Percentiles rank a stretch among this genome's conserved stretches.
These are phyloP conservation scores for Tolypocladium endophyticum DNA, from an alignment of 2,329 filamentous ascomycete genomes.

Conservation along the genomic window DNA sequence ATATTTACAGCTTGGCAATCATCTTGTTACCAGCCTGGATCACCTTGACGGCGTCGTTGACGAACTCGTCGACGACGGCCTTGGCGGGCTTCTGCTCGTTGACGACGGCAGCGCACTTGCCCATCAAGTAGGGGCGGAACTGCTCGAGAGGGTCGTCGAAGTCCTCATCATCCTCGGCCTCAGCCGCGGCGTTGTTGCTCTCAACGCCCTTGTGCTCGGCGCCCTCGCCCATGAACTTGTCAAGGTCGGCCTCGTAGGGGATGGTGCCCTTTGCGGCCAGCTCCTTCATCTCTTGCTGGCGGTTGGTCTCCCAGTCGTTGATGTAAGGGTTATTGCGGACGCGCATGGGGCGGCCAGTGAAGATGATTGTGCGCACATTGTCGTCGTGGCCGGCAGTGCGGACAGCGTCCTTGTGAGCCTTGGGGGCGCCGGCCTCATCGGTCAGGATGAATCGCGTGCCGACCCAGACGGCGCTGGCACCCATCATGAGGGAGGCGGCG, in stretches of 20 bases:
- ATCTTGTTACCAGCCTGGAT: slow-evolving; percentile 58
- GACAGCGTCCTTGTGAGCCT: slow-evolving; percentile 92
- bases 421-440: slow-evolving; percentile 88
- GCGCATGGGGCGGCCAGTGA: slow-evolving; percentile 89
- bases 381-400: slow-evolving; percentile 87
- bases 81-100: slow-evolving; percentile 89
- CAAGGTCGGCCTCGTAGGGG: slow-evolving; percentile 88
- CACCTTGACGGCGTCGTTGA: slow-evolving; percentile 65
- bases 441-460: slow-evolving; percentile 91
- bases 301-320: slow-evolving; percentile 90
- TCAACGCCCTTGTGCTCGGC: slow-evolving; percentile 44
- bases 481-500: slow-evolving; percentile 85
- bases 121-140: slow-evolving; percentile 87
- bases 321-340: slow-evolving; percentile 94
- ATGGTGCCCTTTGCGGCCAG: slow-evolving; percentile 82
- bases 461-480: slow-evolving; percentile 88
- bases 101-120: slow-evolving; percentile 87
- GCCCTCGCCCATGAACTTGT: slow-evolving; percentile 60
- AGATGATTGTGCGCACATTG: slow-evolving; percentile 95
- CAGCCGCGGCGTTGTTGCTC: slow-evolving; percentile 54
- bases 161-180: slow-evolving; percentile 55
- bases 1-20: slow-evolving; percentile 57
- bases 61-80: slow-evolving; percentile 89
- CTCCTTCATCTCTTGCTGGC: slow-evolving; percentile 80
- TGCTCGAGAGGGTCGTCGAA: slow-evolving; percentile 86